Base-by-base conservation (phyloP, 2,329 filamentous ascomycete species). In the Cephalotrichum gorgonifer region DNA sequence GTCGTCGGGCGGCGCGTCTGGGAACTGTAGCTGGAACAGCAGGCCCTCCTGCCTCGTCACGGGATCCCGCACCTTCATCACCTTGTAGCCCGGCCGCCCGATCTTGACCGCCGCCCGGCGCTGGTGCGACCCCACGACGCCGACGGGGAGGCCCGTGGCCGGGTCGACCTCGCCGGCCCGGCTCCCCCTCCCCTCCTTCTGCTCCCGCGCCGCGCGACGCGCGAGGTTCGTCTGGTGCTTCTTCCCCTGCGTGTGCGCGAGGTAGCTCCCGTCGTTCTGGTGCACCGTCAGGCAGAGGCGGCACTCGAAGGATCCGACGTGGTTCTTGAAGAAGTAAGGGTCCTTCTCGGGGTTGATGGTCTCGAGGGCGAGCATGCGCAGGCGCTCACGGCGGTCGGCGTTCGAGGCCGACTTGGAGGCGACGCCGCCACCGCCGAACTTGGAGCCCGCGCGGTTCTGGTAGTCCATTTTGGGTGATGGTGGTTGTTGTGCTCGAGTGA, bases 261-360 rank as follows among this genome's bases (percentile, higher is more conserved):
- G 88, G 69, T 98, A 98, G 44, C 90, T 96, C 54, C 93, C 93
- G 72, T 98, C 93, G 66, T 98, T 98, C 63, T 98, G 93, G 75
- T 98, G 93, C 4, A 97, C 91, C 0, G 93, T 98, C 25, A 98
- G 75, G 63, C 93, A 98, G 38, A 98, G 85, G 27, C 93, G 87
- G 67, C 93, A 98, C 69, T 98, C 93, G 69, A 96, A 98, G 62
- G 86, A 93, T 62, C 93, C 93, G 60, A 97, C 88, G 69, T 98
- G 91, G 75, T 98, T 98, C 68, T 95, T 95, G 83, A 98, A 98
- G 75, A 97, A 96, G 79, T 97, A 98, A 0, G 93, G 93, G 71
- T 98, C 93, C 72, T 96, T 97, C 71, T 97, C 93, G 54, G 97
- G 86, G 73, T 97, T 91, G 75, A 98, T 98, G 50, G 89, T 94